Base-by-base conservation (phyloP, 768 basidiomycete genomes). In the Phaffia tasmanica region DNA sequence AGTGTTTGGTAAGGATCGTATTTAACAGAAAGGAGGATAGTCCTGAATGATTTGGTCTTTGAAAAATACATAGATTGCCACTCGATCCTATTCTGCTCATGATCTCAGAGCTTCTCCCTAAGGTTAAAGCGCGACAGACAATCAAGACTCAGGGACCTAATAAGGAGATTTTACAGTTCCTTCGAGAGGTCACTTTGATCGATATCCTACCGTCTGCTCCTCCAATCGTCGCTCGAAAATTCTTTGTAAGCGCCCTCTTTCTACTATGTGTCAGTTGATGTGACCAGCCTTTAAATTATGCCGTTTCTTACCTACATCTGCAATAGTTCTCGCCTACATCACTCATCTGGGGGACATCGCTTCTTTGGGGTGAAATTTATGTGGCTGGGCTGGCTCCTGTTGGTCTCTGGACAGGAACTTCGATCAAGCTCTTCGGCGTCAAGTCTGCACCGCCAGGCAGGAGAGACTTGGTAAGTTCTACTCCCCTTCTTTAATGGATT, bases 361-460 rank as follows among this genome's bases (percentile, higher is more conserved):
- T 97, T 62, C 85, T 93, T 25, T 99, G 94, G 92, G 93, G 95
- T 50, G 89, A 93, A 74, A 83, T 94, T 23, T 99, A 93, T 74
- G 87, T 95, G 25, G 85, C 87, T 57, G 87, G 86, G 6, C 87
- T 93, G 84, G 83, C 85, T 1, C 87, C 87, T 1, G 79, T 91
- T 27, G 89, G 88, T 16, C 84, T 93, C 53, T 97, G 93, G 91
- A 89, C 88, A 71, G 83, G 84, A 23, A 95, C 92, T 18, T 86
- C 84, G 58, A 89, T 95, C 32, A 84, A 88, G 51, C 76, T 97
- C 61, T 97, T 97, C 79, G 83, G 91, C 60, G 88, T 95, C 65
- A 93, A 88, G 64, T 42, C 35, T 42, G 35, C 35, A 42, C 35
- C 35, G 11, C 35, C 35, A 42, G 35, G 35, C 35, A 42, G 35